Conservation (phyloP, 2,329 filamentous ascomycete genomes). For the Elsinoe australis region DNA sequence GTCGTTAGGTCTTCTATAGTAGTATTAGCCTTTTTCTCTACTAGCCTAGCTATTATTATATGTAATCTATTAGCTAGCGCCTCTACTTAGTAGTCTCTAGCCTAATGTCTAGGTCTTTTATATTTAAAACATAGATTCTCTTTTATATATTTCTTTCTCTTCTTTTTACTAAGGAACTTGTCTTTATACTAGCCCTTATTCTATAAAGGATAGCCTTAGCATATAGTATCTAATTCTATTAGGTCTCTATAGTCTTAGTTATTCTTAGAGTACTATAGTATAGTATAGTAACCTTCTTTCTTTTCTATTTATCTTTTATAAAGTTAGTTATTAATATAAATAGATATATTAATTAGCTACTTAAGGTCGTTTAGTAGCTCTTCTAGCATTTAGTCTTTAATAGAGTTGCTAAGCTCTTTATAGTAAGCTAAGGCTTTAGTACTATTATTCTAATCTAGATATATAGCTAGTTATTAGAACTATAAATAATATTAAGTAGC, state of each 20-base stretch:
- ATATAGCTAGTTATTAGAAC: background rate
- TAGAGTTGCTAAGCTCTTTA: background rate
- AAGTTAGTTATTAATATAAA: background rate
- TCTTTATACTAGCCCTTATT: background rate
- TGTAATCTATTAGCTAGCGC: background rate
- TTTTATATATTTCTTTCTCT: slow-evolving; percentile 2
- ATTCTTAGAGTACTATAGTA: background rate
- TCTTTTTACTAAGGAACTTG: background rate
- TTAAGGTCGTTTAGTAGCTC: background rate
- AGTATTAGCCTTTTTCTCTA: slow-evolving; percentile 5
- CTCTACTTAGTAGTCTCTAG: background rate
- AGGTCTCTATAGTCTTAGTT: background rate
- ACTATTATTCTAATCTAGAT: background rate
- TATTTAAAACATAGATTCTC: slow-evolving; percentile 4
- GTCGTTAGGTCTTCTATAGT: background rate
- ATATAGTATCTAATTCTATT: slow-evolving; percentile 2
- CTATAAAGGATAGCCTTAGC: background rate
- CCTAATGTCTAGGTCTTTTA: slow-evolving; percentile 1
- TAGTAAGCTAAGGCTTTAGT: background rate
- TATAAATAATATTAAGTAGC: background rate
- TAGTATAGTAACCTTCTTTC: background rate
- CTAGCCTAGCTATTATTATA: slow-evolving; percentile 4
- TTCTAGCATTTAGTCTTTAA: background rate
- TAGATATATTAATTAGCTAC: background rate
- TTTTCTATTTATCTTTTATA: slow-evolving; percentile 1